phyloP scores from a whole-genome alignment of 495 filamentous ascomycete genomes.

The Talaromyces trachyspermus region DNA sequence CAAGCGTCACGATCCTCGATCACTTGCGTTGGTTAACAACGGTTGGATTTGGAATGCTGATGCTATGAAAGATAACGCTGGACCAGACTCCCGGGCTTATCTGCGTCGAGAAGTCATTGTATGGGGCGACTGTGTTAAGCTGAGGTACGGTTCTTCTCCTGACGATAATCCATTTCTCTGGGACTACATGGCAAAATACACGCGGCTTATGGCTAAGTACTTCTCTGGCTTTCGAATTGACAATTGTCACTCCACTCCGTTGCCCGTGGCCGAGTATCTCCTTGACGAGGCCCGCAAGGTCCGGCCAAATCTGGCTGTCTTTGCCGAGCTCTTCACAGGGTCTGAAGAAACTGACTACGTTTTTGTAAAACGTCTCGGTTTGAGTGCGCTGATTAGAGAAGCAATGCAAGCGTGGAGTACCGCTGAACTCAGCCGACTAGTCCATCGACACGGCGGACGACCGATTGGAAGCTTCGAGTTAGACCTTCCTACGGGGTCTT shows the following conservation, averaged over 20 bases:
- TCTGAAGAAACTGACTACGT: slow-evolving; percentile 93
- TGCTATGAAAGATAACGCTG: slow-evolving; percentile 88
- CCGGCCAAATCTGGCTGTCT: slow-evolving; percentile 81
- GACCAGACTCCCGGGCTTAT: slow-evolving; percentile 80
- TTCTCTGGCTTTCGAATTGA: slow-evolving; percentile 96
- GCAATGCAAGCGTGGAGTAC: slow-evolving; percentile 99
- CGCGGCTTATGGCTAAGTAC: slow-evolving; percentile 86
- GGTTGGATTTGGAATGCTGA: slow-evolving; percentile 99
- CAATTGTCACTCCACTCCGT: slow-evolving; percentile 94
- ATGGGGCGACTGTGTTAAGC: slow-evolving; percentile 97
- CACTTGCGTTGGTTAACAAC: slow-evolving; percentile 85
- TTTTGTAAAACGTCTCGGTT: slow-evolving; percentile 84
- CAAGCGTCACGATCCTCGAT: slow-evolving; percentile 61
- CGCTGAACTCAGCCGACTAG: slow-evolving; percentile 78
- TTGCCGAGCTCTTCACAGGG: slow-evolving; percentile 94
- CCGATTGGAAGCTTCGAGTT: slow-evolving; percentile 96
- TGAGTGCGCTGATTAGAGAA: slow-evolving; percentile 87
- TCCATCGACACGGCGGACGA: slow-evolving; percentile 88
- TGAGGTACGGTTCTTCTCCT: slow-evolving; percentile 76
- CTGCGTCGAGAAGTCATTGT: slow-evolving; percentile 91
- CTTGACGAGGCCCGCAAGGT: slow-evolving; percentile 86
- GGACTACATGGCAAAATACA: slow-evolving; percentile 92
- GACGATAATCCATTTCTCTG: slow-evolving; percentile 90
- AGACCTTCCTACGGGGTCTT: slow-evolving; percentile 46
- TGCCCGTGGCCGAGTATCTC: slow-evolving; percentile 88